Evolutionary conservation across 345 rosid species (phyloP), one percentile per base, ranked within the genome.

Genomic region (Eucalyptus paniculata): DNA sequence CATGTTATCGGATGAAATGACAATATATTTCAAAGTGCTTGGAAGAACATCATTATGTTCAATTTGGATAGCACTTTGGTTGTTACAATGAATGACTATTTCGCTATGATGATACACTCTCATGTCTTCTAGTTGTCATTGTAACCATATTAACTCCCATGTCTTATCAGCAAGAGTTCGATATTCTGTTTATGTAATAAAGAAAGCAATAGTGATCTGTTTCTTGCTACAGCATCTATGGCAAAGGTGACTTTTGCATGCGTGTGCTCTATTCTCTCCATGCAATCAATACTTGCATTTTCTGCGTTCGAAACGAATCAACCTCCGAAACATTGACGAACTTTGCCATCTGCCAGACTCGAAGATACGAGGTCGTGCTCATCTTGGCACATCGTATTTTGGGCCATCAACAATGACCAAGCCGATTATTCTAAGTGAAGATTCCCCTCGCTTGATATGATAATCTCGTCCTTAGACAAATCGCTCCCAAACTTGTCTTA

Each of bases 61-160:
- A 56, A 24, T 56, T 56, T 56, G 13, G 30, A 24, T 23, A 56
- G 30, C 62, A 23, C 30, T 56, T 10, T 24, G 13, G 0, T 56
- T 4, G 3, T 24, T 24, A 56, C 62, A 56, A 10, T 56, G 62
- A 56, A 23, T 56, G 30, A 56, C 12, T 24, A 10, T 10, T 10
- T 24, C 12, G 1, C 30, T 56, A 56, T 24, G 62, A 56, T 24
- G 12, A 56, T 3, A 24, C 62, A 9, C 6, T 56, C 12, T 24
- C 6, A 9, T 9, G 0, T 56, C 62, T 56, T 56, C 30, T 56
- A 56, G 62, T 56, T 23, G 62, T 24, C 62, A 9, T 0, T 0
- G 12, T 56, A 24, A 23, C 62, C 28, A 24, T 56, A 24, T 23
- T 56, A 23, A 56, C 30, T 56, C 62, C 28, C 12, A 23, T 56